Evolutionary conservation across 2,329 filamentous ascomycete genomes (phyloP).

Genomic region (Fusarium beomiforme): DNA sequence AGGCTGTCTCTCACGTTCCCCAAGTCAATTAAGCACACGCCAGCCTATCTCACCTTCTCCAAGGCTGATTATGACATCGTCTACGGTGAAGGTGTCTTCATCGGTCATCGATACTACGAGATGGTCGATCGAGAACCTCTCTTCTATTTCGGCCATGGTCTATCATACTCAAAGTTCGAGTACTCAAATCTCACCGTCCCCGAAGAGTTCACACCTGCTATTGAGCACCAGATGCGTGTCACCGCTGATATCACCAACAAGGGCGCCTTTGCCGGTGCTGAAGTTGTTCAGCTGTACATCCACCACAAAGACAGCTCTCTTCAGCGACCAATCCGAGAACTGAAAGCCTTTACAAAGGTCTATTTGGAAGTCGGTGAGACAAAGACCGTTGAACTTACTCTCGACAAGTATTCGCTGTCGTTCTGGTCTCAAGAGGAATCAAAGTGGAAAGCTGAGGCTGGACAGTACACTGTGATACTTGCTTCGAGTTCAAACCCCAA

Average conservation of each 20-base stretch:
- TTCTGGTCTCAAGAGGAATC: slow-evolving; percentile 31
- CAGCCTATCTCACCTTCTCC: slow-evolving; percentile 73
- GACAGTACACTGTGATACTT: slow-evolving; percentile 28
- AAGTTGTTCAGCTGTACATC: slow-evolving; percentile 32
- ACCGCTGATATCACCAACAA: slow-evolving; percentile 23
- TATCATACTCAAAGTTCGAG: slow-evolving; percentile 74
- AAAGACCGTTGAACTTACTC: neutral
- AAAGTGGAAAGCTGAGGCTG: slow-evolving; percentile 33
- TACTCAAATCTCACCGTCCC: slow-evolving; percentile 49
- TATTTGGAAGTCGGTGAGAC: neutral
- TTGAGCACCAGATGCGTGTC: slow-evolving; percentile 17
- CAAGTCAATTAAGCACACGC: slow-evolving; percentile 69
- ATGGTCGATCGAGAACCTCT: slow-evolving; percentile 54
- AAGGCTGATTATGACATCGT: slow-evolving; percentile 71
- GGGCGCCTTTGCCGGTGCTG: slow-evolving; percentile 10
- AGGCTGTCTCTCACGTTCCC: slow-evolving; percentile 76
- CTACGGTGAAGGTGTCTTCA: slow-evolving; percentile 78
- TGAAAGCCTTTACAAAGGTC: slow-evolving; percentile 27
- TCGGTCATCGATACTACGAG: slow-evolving; percentile 79
- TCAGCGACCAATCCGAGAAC: slow-evolving; percentile 21
- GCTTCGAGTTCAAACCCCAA: slow-evolving; percentile 31
- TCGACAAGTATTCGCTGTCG: slow-evolving; percentile 33
- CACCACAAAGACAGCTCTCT: slow-evolving; percentile 22
- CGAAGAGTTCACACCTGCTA: neutral
- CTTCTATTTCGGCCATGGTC: slow-evolving; percentile 76